A percentile compares a stretch with the other conserved stretches of the same genome.
Conservation (phyloP, 768 basidiomycete genomes). For the Rhizopogon vinicolor region DNA sequence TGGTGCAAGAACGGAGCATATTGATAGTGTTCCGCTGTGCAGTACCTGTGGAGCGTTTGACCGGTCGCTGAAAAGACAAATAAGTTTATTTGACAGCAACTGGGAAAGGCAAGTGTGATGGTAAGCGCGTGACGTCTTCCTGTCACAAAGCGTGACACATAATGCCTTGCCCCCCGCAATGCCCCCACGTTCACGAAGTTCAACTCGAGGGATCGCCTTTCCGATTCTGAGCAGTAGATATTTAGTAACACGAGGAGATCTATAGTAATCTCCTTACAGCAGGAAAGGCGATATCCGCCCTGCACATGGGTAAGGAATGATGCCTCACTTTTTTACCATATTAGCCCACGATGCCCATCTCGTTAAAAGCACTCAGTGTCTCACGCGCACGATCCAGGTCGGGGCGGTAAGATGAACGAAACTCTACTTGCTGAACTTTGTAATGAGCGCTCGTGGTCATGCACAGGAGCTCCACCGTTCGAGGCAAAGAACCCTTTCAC, state of each 20-base stretch:
- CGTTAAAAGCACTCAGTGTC: constrained; percentile 4
- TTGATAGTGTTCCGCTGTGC: not conserved
- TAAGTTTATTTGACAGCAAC: not conserved
- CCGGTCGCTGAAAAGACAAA: not conserved
- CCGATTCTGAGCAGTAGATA: constrained; percentile 1
- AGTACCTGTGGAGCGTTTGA: not conserved
- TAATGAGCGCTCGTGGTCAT: not conserved
- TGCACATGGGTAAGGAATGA: not conserved
- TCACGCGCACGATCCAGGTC: constrained; percentile 1
- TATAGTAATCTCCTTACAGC: constrained; percentile 2
- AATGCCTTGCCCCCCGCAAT: constrained; percentile 7
- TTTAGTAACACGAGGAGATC: constrained; percentile 9
- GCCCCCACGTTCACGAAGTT: constrained; percentile 1
- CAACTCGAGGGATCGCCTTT: constrained; percentile 8
- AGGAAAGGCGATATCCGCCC: constrained; percentile 7
- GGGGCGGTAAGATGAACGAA: not conserved
- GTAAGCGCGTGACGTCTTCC: constrained; percentile 3
- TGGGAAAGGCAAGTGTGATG: constrained; percentile 10
- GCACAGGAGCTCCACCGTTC: not conserved
- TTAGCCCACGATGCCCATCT: not conserved
- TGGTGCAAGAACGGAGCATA: not conserved
- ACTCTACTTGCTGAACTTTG: constrained; percentile 1
- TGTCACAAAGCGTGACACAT: constrained; percentile 3
- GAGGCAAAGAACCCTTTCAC: not conserved
- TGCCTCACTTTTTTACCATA: not conserved